These are phyloP conservation scores for Nothophaeocryptopus gaeumannii DNA, from an alignment of 2,329 filamentous ascomycete species.

Conservation along the genomic window DNA sequence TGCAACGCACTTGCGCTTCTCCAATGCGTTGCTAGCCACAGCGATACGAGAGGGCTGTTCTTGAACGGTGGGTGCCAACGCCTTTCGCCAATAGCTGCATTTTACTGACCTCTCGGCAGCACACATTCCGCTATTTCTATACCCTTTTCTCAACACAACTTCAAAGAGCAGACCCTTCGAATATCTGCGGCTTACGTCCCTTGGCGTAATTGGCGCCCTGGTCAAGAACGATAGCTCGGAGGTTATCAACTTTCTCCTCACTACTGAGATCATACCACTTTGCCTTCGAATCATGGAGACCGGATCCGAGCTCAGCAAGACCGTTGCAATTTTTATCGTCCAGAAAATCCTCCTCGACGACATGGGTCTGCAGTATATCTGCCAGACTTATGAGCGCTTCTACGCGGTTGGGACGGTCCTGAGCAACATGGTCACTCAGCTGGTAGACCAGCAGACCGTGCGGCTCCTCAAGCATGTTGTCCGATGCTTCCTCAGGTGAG, in stretches of 20 bases:
- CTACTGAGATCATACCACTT: constrained; percentile 96
- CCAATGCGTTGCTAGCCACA: constrained; percentile 96
- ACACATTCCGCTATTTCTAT: constrained; percentile 95
- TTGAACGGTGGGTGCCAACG: constrained; percentile 67
- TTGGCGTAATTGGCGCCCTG: constrained; percentile 92
- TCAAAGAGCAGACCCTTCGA: constrained; percentile 97
- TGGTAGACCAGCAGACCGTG: constrained; percentile 96
- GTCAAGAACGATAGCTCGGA: constrained; percentile 99
- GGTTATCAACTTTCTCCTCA: constrained; percentile 97
- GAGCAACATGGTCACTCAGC: constrained; percentile 97
- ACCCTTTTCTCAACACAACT: constrained; percentile 97
- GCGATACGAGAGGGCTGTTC: constrained; percentile 90
- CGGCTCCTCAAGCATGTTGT: constrained; percentile 96
- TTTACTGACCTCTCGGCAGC: constrained; percentile 53
- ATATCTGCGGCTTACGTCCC: constrained; percentile 89
- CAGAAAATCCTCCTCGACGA: constrained; percentile 98
- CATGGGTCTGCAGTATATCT: constrained; percentile 95
- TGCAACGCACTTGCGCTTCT: constrained; percentile 95
- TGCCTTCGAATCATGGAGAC: constrained; percentile 99
- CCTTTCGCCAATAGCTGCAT: not conserved
- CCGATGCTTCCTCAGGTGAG: constrained; percentile 88
- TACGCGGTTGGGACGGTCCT: constrained; percentile 96
- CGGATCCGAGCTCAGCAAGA: constrained; percentile 96
- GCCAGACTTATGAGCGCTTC: constrained; percentile 96
- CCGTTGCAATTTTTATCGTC: constrained; percentile 98